These are phyloP conservation scores for Aspergillus ibericus DNA, from an alignment of 2,329 filamentous ascomycete species.

Conservation along the genomic window DNA sequence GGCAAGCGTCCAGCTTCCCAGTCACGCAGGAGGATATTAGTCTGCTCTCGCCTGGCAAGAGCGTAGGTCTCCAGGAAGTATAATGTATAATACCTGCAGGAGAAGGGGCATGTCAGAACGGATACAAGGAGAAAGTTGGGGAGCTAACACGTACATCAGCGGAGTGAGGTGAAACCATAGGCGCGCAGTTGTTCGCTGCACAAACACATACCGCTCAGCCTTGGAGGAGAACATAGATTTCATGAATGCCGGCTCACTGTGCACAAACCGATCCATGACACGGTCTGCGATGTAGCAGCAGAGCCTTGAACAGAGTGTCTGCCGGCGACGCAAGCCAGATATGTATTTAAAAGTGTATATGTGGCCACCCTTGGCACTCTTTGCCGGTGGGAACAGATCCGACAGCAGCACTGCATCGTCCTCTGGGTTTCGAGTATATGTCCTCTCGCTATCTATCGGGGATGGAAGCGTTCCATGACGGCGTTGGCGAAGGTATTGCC, in stretches of 20 bases:
- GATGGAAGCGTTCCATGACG: slow-evolving; percentile 46
- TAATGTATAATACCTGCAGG: slow-evolving; percentile 40
- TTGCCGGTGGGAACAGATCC: slow-evolving; percentile 43
- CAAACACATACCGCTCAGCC: slow-evolving; percentile 34
- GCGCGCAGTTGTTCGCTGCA: slow-evolving; percentile 34
- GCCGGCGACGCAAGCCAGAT: slow-evolving; percentile 37
- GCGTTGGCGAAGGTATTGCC: slow-evolving; percentile 42
- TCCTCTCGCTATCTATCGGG: slow-evolving; percentile 35
- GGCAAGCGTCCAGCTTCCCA: slow-evolving; percentile 40
- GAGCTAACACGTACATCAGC: slow-evolving; percentile 35
- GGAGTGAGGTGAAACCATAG: slow-evolving; percentile 44
- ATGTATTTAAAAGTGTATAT: slow-evolving; percentile 45
- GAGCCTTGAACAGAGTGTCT: slow-evolving; percentile 40
- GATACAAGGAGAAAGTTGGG: not conserved
- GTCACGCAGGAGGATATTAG: slow-evolving; percentile 38
- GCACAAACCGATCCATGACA: slow-evolving; percentile 41
- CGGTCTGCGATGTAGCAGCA: slow-evolving; percentile 45
- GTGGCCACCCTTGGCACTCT: slow-evolving; percentile 37
- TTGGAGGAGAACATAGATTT: slow-evolving; percentile 35
- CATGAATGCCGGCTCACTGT: slow-evolving; percentile 31
- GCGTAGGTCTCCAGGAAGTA: slow-evolving; percentile 45
- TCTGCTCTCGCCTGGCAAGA: slow-evolving; percentile 38
- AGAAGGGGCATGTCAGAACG: slow-evolving; percentile 3
- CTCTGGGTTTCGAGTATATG: slow-evolving; percentile 43
- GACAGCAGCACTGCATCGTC: slow-evolving; percentile 47